Evolutionary conservation across 2,329 filamentous ascomycete genomes (phyloP), one percentile per base, ranked within the genome.

Genomic region (Penicillium sp.): DNA sequence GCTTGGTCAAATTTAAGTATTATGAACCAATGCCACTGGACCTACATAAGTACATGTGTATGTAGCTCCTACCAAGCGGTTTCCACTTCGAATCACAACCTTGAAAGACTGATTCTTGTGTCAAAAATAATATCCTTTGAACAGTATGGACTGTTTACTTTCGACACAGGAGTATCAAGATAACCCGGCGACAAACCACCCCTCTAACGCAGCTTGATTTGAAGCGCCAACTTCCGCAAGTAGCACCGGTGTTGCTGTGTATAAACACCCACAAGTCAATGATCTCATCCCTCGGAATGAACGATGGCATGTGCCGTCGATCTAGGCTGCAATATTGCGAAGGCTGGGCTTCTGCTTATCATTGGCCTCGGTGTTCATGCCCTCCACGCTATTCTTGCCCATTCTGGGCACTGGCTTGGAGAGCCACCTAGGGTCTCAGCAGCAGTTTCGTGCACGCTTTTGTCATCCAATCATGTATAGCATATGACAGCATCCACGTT

Each of bases 171-270:
- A 1, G 56, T 61, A 9, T 61, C 50, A 14, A 46, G 56, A 56
- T 75, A 76, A 0, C 73, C 70, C 5, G 66, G 65, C 1, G 74
- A 74, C 45, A 79, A 43, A 1, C 72, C 42, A 1, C 65, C 64
- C 42, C 24, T 64, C 60, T 22, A 68, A 34, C 6, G 55, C 57
- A 10, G 69, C 75, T 63, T 77, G 40, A 81, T 76, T 66, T 79
- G 76, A 65, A 81, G 56, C 11, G 78, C 79, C 47, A 81, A 47
- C 14, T 77, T 72, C 26, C 74, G 67, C 20, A 76, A 77, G 53
- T 72, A 74, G 60, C 75, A 70, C 29, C 79, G 68, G 5, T 72
- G 71, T 40, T 76, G 65, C 6, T 73, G 70, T 7, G 76, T 69
- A 56, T 78, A 76, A 0, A 78, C 79, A 13, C 79, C 79, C 64